phyloP scores from a whole-genome alignment of 805 yeast species.

The Metschnikowia sp. region DNA sequence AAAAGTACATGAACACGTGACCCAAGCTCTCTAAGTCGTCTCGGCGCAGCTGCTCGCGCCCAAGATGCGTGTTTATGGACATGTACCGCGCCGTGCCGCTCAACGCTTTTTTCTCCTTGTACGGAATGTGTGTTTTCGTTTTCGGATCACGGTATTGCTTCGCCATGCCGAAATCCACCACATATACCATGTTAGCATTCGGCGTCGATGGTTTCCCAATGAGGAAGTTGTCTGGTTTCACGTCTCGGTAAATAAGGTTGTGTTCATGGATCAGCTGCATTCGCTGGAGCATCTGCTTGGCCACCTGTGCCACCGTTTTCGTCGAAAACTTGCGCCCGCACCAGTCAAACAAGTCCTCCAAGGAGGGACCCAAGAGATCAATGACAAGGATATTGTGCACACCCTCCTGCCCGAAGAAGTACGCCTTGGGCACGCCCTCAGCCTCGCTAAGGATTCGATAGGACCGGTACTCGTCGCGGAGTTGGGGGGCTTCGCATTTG shows the following conservation, averaged over 20 bases:
- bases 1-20: constrained; percentile 91
- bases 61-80: constrained; percentile 96
- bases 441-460: constrained; percentile 82
- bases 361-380: constrained; percentile 90
- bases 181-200: constrained; percentile 79
- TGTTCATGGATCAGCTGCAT: constrained; percentile 86
- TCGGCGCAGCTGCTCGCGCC: constrained; percentile 94
- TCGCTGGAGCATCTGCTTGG: constrained; percentile 88
- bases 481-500: constrained; percentile 95
- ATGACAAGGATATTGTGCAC: constrained; percentile 92
- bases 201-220: constrained; percentile 86
- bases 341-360: constrained; percentile 97
- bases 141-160: constrained; percentile 96
- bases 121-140: constrained; percentile 93
- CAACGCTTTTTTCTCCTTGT: constrained; percentile 90
- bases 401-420: constrained; percentile 98
- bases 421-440: constrained; percentile 91
- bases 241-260: constrained; percentile 91
- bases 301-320: constrained; percentile 89
- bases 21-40: constrained; percentile 97
- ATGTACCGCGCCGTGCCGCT: constrained; percentile 99
- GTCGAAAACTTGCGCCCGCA: constrained; percentile 87
- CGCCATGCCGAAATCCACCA: constrained; percentile 98
- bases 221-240: constrained; percentile 94
- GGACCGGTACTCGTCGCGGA: constrained; percentile 95